Evolutionary conservation across 106 monocot species (phyloP), one percentile per base, ranked within the genome.

Genomic region (Apostasia ramifera): DNA sequence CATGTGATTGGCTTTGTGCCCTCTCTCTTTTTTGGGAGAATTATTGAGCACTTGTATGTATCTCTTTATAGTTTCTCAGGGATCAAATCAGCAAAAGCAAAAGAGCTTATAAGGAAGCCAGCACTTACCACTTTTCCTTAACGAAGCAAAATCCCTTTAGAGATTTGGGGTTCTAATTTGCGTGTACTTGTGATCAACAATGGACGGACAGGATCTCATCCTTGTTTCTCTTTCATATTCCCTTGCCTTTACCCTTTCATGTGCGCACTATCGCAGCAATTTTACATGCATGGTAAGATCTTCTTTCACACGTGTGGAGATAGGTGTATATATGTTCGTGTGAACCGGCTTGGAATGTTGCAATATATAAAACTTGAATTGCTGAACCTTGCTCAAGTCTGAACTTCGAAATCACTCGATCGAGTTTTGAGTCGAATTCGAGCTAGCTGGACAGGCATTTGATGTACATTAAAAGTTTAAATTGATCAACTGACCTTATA

Each of bases 151-250:
- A 62, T 62, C 62, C 3, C 62, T 62, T 62, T 62, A 11, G 62
- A 44, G 62, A 62, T 62, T 62, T 62, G 62, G 62, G 42, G 62
- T 44, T 59, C 62, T 26, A 26, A 26, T 45, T 62, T 62, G 62
- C 62, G 62, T 62, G 62, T 62, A 62, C 62, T 62, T 62, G 10
- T 62, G 44, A 43, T 62, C 62, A 62, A 62, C 3, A 44, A 44
- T 62, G 44, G 62, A 62, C 44, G 62, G 62, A n/a, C 62, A 62
- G 44, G 44, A 62, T 62, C 42, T 12, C 5, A 62, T 62, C 62
- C 42, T 26, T 26, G 26, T 26, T 0, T 9, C 11, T 62, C 37
- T 44, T 45, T 56, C 3, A 56, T 10, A 3, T 4, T 3, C 3
- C 56, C 13, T 56, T 62, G 43, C 13, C 10, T 44, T 62, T 26